Conservation (phyloP, 805 yeast species). For the Cyberlindnera veronae region DNA sequence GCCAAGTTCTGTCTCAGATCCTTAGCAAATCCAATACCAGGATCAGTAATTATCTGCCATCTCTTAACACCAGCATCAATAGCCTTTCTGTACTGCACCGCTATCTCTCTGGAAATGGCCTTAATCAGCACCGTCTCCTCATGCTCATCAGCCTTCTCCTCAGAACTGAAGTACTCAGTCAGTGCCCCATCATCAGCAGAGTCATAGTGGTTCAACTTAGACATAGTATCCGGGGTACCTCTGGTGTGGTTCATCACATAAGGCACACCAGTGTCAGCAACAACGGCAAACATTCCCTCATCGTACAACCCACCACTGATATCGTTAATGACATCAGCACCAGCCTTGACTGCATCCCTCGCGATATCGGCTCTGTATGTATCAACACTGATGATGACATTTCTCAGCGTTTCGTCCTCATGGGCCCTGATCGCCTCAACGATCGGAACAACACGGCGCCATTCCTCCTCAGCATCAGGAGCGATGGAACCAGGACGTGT, state of each 20-base stretch:
- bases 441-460: constrained; percentile 66
- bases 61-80: constrained; percentile 60
- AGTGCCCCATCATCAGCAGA: constrained; percentile 35
- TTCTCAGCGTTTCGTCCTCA: constrained; percentile 32
- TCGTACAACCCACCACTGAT: constrained; percentile 80
- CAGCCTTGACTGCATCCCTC: constrained; percentile 57
- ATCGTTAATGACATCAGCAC: constrained; percentile 92
- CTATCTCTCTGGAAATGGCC: constrained; percentile 64
- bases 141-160: constrained; percentile 24
- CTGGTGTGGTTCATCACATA: constrained; percentile 82
- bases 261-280: constrained; percentile 70
- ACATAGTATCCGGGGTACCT: constrained; percentile 79
- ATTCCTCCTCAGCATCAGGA: constrained; percentile 62
- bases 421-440: constrained; percentile 55
- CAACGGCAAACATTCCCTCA: constrained; percentile 57
- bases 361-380: constrained; percentile 83
- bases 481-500: constrained; percentile 82
- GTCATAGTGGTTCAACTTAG: constrained; percentile 49
- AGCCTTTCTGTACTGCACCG: constrained; percentile 53
- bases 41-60: constrained; percentile 92
- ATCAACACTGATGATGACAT: constrained; percentile 72
- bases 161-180: constrained; percentile 32
- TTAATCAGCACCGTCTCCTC: constrained; percentile 40
- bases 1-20: constrained; percentile 63
- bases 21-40: constrained; percentile 98